Evolutionary conservation across 1,139 yeast species (phyloP), one percentile per base, ranked within the genome.

Genomic region (Yamadazyma conglobata): DNA sequence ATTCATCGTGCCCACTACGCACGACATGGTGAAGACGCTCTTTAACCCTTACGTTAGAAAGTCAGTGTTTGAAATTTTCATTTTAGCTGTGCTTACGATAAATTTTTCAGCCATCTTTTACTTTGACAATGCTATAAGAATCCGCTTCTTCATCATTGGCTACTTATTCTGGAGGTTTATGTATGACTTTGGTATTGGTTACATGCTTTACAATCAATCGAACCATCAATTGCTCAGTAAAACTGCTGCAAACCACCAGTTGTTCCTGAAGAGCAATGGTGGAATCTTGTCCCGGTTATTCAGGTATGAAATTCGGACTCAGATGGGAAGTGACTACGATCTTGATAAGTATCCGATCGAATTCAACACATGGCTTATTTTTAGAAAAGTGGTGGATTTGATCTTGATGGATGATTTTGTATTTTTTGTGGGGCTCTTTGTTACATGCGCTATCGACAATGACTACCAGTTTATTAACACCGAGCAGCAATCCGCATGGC

Each of bases 341-440:
- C 61, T 78, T 38, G 56, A 65, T 27, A 48, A 61, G 8, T 61
- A 72, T 29, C 95, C 95, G 1, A 62, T 77, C 33, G 95, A 85
- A 51, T 81, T 81, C 60, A 85, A 84, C 55, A 79, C 91, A 22
- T 86, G 95, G 95, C 64, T 86, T 28, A 54, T 86, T 11, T 86
- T 82, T 56, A 70, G 95, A 39, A 84, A 82, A 52, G 69, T 80
- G 33, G 95, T 86, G 13, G 95, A 86, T 54, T 68, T 86, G 56
- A 78, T 86, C 34, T 69, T 86, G 48, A 85, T 86, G 95, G 84
- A 80, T 55, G 95, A 86, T 56, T 86, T 86, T 52, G 75, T 82
- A 21, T 77, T 87, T 19, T 86, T 85, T 54, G 70, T 83, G 52
- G 72, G 86, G 42, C 67, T 82, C 35, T 89, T 86, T 7, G 59